Evolutionary conservation across 1,284 basidiomycete genomes (phyloP).

Genomic region (Pseudozyma thailandica): DNA sequence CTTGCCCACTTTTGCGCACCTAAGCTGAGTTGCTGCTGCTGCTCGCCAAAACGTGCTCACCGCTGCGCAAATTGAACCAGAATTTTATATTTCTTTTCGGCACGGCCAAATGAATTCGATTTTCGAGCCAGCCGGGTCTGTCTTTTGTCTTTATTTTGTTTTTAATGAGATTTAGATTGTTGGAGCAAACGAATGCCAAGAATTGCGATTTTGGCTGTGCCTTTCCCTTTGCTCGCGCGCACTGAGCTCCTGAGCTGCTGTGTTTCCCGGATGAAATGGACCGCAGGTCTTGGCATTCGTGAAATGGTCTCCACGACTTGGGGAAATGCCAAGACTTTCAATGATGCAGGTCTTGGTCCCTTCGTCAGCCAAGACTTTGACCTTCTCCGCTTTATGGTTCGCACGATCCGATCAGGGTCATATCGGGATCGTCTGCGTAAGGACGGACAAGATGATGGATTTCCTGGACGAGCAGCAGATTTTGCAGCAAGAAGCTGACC

Average conservation of each 20-base stretch:
- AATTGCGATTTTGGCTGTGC: not conserved
- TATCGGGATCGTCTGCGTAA: not conserved
- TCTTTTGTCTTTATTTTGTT: no score
- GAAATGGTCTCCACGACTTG: not conserved
- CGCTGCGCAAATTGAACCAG: no score
- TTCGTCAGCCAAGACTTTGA: not conserved
- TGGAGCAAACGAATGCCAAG: conserved; percentile 13
- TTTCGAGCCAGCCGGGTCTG: no score
- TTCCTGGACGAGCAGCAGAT: no score
- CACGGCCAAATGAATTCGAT: no score
- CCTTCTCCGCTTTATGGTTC: not conserved
- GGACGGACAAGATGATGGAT: no score
- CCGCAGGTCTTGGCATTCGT: conserved; percentile 42
- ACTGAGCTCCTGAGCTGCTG: not conserved
- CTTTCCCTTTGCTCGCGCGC: no score
- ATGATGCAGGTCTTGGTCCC: conserved; percentile 2
- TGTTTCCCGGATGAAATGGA: not conserved
- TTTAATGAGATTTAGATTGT: not conserved
- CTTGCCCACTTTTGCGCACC: no score
- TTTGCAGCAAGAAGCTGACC: no score
- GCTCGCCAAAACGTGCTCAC: no score
- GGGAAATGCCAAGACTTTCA: conserved; percentile 34
- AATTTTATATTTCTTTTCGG: no score
- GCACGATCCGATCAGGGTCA: not conserved
- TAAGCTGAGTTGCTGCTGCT: no score